Evolutionary conservation across 768 basidiomycete genomes (phyloP).

Genomic region (Cyathus striatus): DNA sequence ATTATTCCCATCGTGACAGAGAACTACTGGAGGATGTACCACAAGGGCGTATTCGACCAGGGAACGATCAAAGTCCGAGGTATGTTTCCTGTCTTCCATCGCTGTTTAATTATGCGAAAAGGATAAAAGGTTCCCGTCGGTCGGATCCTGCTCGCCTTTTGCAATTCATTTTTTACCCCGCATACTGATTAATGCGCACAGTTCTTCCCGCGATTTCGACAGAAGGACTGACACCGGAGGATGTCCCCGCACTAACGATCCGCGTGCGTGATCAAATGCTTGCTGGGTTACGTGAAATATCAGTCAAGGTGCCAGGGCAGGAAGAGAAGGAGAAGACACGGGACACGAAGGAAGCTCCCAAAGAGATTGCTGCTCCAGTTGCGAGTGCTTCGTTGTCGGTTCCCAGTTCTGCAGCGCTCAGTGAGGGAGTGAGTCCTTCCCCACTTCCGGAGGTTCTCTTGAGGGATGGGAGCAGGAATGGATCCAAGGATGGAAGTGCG

Average conservation of each 20-base stretch:
- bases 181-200: slow-evolving; percentile 21
- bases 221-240: slow-evolving; percentile 57
- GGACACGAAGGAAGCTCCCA: no score
- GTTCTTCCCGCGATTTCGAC: slow-evolving; percentile 92
- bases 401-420: no score
- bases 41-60: slow-evolving; percentile 65
- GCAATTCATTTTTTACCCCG: not conserved
- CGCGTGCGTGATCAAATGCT: slow-evolving; percentile 81
- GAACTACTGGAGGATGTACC: slow-evolving; percentile 90
- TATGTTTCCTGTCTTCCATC: slow-evolving; percentile 28
- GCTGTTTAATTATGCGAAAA: no score
- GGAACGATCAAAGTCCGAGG: slow-evolving; percentile 83
- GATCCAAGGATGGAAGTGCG: no score
- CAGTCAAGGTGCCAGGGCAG: slow-evolving; percentile 46
- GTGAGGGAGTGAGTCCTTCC: no score
- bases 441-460: no score
- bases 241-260: slow-evolving; percentile 62
- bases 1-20: slow-evolving; percentile 90
- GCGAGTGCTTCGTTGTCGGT: slow-evolving; percentile 21
- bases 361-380: slow-evolving; percentile 24
- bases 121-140: no score
- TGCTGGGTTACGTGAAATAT: slow-evolving; percentile 70
- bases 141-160: slow-evolving; percentile 1
- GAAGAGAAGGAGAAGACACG: no score
- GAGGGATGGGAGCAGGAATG: no score